These are phyloP conservation scores for Eremochloa ophiuroides DNA, from an alignment of 176 grass and related monocot genomes.

Conservation along the genomic window DNA sequence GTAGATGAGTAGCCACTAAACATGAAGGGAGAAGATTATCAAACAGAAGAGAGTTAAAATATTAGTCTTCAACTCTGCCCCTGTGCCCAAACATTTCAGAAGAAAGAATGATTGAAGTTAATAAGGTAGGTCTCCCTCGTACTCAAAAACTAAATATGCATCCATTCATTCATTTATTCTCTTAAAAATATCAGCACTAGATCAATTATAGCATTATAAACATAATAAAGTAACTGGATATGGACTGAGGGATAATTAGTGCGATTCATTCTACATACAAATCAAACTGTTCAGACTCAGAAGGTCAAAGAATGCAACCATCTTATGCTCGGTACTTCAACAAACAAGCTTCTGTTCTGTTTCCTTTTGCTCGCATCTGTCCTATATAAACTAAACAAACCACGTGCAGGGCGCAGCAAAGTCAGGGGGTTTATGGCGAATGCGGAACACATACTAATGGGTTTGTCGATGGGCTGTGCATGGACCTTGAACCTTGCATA, in stretches of 20 bases:
- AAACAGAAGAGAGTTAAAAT: background rate
- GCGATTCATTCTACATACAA: background rate
- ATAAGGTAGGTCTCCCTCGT: background rate
- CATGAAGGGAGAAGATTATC: background rate
- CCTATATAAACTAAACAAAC: constrained; percentile 24
- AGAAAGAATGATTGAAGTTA: background rate
- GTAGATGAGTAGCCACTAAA: constrained; percentile 5
- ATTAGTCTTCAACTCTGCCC: background rate
- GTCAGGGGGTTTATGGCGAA: constrained; percentile 17
- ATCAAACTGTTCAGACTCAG: background rate
- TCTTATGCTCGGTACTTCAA: background rate
- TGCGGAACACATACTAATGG: constrained; percentile 49
- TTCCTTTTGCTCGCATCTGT: background rate
- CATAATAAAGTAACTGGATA: background rate
- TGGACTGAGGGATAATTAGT: background rate
- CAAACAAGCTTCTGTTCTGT: background rate
- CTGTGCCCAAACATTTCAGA: background rate
- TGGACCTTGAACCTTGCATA: constrained; percentile 59
- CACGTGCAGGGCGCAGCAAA: background rate
- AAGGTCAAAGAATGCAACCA: background rate
- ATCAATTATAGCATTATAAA: background rate
- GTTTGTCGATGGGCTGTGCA: constrained; percentile 64
- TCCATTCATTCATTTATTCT: background rate
- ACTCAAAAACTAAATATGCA: background rate
- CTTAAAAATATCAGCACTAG: background rate